These are phyloP conservation scores for Hyparrhenia diplandra DNA, from an alignment of 176 grass and related monocot genomes.

Conservation along the genomic window DNA sequence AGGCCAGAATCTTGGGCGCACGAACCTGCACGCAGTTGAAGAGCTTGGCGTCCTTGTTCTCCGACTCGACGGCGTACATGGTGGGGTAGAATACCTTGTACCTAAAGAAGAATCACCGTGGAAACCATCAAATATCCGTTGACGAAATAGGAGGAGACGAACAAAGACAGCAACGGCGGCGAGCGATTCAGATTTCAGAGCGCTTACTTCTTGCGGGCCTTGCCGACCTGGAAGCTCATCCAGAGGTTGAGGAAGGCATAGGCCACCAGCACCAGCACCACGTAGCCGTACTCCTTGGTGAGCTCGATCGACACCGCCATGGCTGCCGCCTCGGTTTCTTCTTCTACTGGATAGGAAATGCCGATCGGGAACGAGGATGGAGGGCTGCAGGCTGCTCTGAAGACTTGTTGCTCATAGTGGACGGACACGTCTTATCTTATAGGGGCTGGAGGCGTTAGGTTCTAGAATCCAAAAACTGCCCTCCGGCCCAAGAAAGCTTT, in stretches of 20 bases:
- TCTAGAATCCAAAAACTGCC: neutral
- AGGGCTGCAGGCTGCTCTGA: neutral
- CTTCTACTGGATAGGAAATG: neutral
- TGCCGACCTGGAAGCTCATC: slow-evolving; percentile 82
- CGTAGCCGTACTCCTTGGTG: slow-evolving; percentile 82
- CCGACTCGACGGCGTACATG: slow-evolving; percentile 70
- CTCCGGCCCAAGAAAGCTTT: slow-evolving; percentile 36
- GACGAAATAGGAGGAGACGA: neutral
- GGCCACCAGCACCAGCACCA: slow-evolving; percentile 64
- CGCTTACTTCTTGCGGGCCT: slow-evolving; percentile 69
- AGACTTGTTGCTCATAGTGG: no score
- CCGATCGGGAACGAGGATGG: neutral
- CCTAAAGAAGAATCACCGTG: slow-evolving; percentile 24
- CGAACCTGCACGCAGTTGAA: slow-evolving; percentile 97
- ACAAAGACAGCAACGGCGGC: neutral
- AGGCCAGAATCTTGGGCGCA: neutral
- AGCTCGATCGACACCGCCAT: slow-evolving; percentile 79
- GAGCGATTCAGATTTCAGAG: neutral
- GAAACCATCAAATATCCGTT: neutral
- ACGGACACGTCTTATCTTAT: neutral
- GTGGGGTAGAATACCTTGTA: slow-evolving; percentile 88
- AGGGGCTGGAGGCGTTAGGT: neutral
- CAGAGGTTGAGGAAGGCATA: slow-evolving; percentile 87
- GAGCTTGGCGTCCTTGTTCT: slow-evolving; percentile 93
- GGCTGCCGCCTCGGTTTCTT: neutral